Base-by-base conservation (phyloP, 805 yeast genomes). In the Ogataea chonburiensis region DNA sequence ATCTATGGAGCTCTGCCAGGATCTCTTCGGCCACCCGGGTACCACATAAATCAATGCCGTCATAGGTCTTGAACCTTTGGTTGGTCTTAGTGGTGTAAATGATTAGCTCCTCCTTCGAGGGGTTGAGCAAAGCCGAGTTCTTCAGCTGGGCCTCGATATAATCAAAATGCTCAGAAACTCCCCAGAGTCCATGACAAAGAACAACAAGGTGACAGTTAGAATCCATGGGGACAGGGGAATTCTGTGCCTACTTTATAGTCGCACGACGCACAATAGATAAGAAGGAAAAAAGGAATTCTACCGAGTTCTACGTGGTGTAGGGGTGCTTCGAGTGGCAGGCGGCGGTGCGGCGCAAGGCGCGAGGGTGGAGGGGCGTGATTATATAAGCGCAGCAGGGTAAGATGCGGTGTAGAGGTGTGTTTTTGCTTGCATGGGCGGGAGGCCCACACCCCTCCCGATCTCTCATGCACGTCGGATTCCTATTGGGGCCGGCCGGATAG, bases 11-110 rank as follows among this genome's bases (percentile, higher is more conserved):
- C 49, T 68, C 67, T 1, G 42, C 47, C 13, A 64, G 56, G 31
- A 87, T 78, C 58, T 87, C 95, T 35, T 71, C 71, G 1, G 83
- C 78, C 6, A 85, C 81, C 15, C 94, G 66, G 32, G 77, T 67
- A 2, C 95, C 95, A 53, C 93, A 86, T 17, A 86, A 77, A 47
- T 86, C 95, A 15, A 86, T 77, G 2, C 96, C 96, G 53, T 87
- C 96, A 49, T 86, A 81, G 3, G 95, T 87, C 52, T 75, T 73
- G 54, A 77, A 84, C 5, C 89, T 91, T 37, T 76, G 71, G 52
- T 81, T 84, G 13, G 81, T 67, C 19, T 69, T 70, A 0, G 86
- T 69, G 28, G 71, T 66, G 49, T 77, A 73, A 15, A 76, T 70
- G 3, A 71, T 56, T 1, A 63, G 40, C 28, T 46, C 53, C 19